Evolutionary conservation across 179 eudicot species (phyloP).

Genomic region (Spinacia oleracea): DNA sequence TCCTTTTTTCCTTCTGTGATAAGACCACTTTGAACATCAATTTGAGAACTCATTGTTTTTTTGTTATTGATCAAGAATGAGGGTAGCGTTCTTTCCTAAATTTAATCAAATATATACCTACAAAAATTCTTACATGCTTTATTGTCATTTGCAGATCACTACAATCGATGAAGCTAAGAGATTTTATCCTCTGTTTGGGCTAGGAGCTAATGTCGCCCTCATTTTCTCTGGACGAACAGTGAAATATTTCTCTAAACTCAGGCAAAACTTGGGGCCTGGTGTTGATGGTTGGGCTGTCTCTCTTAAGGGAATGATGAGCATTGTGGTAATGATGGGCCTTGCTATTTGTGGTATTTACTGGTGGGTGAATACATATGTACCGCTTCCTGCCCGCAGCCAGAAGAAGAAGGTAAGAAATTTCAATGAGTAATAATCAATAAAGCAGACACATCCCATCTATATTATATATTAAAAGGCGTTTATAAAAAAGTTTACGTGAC

Average conservation of each 20-base stretch:
- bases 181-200: conserved; percentile 93
- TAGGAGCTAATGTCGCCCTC: conserved; percentile 98
- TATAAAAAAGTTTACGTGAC: too few species aligned
- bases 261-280: conserved; percentile 82
- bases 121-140: conserved; percentile 13
- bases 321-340: conserved; percentile 84
- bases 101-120: neutral
- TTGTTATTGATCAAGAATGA: neutral
- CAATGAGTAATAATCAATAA: neutral
- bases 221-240: conserved; percentile 98
- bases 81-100: neutral
- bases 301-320: conserved; percentile 94
- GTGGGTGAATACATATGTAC: conserved; percentile 90
- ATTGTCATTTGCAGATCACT: conserved; percentile 62
- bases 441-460: neutral
- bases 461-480: too few species aligned
- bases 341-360: conserved; percentile 78
- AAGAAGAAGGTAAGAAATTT: conserved; percentile 73
- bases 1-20: neutral
- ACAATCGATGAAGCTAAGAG: conserved; percentile 93
- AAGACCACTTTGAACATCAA: neutral
- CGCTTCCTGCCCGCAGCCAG: conserved; percentile 79
- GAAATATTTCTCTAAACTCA: conserved; percentile 85
- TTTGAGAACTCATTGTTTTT: neutral
- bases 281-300: conserved; percentile 99